phyloP scores from a whole-genome alignment of 2,329 filamentous ascomycete species.

The Rhexocercosporidium sp. region DNA sequence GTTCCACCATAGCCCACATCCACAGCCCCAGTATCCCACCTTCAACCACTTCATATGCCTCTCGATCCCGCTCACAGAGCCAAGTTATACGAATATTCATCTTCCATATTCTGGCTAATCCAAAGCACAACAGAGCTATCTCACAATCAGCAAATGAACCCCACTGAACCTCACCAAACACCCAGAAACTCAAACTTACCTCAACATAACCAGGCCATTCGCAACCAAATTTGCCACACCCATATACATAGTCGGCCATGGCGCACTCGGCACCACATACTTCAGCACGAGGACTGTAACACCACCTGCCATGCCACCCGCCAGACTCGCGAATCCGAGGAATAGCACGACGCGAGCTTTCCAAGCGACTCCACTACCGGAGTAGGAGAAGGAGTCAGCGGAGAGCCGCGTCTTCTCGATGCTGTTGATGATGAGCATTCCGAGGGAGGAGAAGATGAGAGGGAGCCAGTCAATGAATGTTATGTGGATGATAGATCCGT shows the following conservation, averaged over 20 bases:
- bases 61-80: conserved; percentile 50
- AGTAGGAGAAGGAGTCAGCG: conserved; percentile 67
- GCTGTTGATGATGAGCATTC: conserved; percentile 75
- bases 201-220: conserved; percentile 66
- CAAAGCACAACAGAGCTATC: conserved; percentile 66
- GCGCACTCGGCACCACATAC: conserved; percentile 61
- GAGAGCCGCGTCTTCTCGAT: conserved; percentile 70
- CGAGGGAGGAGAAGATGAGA: conserved; percentile 68
- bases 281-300: conserved; percentile 72
- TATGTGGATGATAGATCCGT: conserved; percentile 65
- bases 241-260: conserved; percentile 67
- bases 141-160: conserved; percentile 25
- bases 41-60: neutral
- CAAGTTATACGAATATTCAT: conserved; percentile 72
- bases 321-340: conserved; percentile 67
- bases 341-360: conserved; percentile 72
- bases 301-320: conserved; percentile 71
- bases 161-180: neutral
- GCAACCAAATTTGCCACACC: conserved; percentile 70
- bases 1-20: neutral
- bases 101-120: conserved; percentile 75
- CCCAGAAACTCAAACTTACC: conserved; percentile 47
- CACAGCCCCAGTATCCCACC: neutral
- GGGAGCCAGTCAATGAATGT: conserved; percentile 74
- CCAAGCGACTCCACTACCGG: conserved; percentile 68